Evolutionary conservation across 1,284 basidiomycete species (phyloP).

Genomic region (Peniophora sp.): DNA sequence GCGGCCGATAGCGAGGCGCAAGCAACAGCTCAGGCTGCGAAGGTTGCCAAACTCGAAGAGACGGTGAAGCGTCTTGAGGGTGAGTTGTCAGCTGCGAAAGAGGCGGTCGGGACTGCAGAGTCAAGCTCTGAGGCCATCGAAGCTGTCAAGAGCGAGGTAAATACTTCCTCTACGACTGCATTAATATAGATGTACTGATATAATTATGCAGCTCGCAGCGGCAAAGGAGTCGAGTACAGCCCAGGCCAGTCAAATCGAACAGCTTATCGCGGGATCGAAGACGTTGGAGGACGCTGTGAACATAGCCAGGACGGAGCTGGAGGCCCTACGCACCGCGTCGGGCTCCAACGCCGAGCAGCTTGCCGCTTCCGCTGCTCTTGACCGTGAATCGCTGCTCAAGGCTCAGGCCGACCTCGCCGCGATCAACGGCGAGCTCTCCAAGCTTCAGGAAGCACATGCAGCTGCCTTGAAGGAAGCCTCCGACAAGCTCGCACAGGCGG

Average conservation of each 20-base stretch:
- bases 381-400: conserved; percentile 57
- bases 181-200: not conserved
- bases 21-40: conserved; percentile 34
- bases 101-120: conserved; percentile 33
- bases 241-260: conserved; percentile 38
- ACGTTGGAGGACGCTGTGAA: conserved; percentile 42
- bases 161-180: conserved; percentile 10
- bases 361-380: conserved; percentile 42
- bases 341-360: conserved; percentile 34
- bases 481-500: conserved; percentile 34
- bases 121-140: conserved; percentile 31
- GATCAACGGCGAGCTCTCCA: conserved; percentile 44
- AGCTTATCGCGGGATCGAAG: conserved; percentile 43
- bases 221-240: conserved; percentile 31
- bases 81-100: conserved; percentile 37
- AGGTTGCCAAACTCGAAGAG: conserved; percentile 37
- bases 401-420: conserved; percentile 55
- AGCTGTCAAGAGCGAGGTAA: conserved; percentile 42
- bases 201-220: conserved; percentile 37
- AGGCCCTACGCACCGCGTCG: conserved; percentile 38
- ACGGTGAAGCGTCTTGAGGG: conserved; percentile 40
- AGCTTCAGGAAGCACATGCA: conserved; percentile 42
- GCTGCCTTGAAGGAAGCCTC: conserved; percentile 39
- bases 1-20: conserved; percentile 42
- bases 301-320: conserved; percentile 45